Evolutionary conservation across 192 early-diverging fungal genomes (phyloP).

Genomic region (Endogone sp.): DNA sequence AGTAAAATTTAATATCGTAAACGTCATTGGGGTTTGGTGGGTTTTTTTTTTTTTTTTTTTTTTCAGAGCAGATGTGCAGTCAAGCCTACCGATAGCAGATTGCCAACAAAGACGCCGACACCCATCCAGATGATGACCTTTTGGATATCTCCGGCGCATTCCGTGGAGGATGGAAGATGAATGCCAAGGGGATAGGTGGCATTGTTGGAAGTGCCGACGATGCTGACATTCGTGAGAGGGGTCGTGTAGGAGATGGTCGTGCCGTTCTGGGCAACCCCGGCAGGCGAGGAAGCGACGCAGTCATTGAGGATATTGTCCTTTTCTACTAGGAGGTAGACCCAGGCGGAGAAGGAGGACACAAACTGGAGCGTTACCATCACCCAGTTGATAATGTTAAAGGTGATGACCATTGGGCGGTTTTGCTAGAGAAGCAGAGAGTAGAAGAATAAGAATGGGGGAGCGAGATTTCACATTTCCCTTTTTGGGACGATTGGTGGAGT

Average conservation of each 20-base stretch:
- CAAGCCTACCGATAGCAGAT: not conserved
- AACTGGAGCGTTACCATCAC: not conserved
- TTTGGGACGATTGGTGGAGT: too few relatives aligned
- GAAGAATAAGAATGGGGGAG: not conserved
- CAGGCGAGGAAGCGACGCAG: not conserved
- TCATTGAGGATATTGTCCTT: not conserved
- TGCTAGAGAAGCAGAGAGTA: not conserved
- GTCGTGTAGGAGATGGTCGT: not conserved
- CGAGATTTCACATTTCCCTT: too few relatives aligned
- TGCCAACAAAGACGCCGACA: not conserved
- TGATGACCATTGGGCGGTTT: not conserved
- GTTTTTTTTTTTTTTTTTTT: not conserved
- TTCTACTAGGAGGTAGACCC: not conserved
- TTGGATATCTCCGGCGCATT: not conserved
- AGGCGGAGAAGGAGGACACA: not conserved
- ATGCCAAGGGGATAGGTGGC: not conserved
- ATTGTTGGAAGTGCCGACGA: not conserved
- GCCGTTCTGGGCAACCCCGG: not conserved
- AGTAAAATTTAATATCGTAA: not conserved
- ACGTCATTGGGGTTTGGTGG: not conserved
- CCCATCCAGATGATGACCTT: not conserved
- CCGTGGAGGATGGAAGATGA: not conserved
- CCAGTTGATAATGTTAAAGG: not conserved
- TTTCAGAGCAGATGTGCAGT: too few relatives aligned
- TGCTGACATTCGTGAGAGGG: not conserved